These are phyloP conservation scores for Echinosophora koreensis DNA, from an alignment of 306 rosid genomes.

Conservation along the genomic window DNA sequence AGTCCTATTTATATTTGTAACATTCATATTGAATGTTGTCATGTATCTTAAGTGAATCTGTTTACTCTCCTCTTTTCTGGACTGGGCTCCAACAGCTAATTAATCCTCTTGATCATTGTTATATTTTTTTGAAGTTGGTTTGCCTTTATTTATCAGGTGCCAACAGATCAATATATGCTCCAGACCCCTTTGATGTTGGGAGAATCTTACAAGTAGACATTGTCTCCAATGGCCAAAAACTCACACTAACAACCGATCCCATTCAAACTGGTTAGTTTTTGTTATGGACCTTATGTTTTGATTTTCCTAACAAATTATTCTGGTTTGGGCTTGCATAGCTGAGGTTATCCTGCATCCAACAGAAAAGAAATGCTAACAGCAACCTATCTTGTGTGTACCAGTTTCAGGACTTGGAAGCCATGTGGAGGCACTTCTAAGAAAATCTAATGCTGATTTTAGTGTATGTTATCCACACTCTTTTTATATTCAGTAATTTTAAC, in stretches of 20 bases:
- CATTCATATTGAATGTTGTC: neutral
- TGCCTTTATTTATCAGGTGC: conserved; percentile 69
- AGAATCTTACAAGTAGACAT: conserved; percentile 86
- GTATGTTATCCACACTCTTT: conserved; percentile 60
- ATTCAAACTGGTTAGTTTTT: conserved; percentile 80
- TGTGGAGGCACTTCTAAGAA: conserved; percentile 75
- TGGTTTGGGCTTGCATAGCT: conserved; percentile 12
- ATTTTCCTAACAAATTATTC: conserved; percentile 8
- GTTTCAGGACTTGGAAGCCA: conserved; percentile 80
- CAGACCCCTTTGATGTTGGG: conserved; percentile 94
- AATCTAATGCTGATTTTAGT: conserved; percentile 82
- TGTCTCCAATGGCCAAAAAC: conserved; percentile 67
- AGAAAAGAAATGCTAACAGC: conserved; percentile 48
- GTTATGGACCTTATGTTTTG: conserved; percentile 15
- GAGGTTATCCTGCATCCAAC: neutral
- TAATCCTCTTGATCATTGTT: conserved; percentile 25
- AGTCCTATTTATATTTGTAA: conserved; percentile 29
- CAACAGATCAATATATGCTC: conserved; percentile 71
- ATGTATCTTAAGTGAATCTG: conserved; percentile 17
- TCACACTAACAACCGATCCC: conserved; percentile 71
- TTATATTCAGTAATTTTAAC: conserved; percentile 9
- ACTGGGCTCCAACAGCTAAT: conserved; percentile 9
- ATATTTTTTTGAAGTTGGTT: conserved; percentile 41
- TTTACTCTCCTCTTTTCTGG: conserved; percentile 22
- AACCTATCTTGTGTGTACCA: conserved; percentile 53